These are phyloP conservation scores for Psidium guajava DNA, from an alignment of 345 rosid genomes.

Conservation along the genomic window DNA sequence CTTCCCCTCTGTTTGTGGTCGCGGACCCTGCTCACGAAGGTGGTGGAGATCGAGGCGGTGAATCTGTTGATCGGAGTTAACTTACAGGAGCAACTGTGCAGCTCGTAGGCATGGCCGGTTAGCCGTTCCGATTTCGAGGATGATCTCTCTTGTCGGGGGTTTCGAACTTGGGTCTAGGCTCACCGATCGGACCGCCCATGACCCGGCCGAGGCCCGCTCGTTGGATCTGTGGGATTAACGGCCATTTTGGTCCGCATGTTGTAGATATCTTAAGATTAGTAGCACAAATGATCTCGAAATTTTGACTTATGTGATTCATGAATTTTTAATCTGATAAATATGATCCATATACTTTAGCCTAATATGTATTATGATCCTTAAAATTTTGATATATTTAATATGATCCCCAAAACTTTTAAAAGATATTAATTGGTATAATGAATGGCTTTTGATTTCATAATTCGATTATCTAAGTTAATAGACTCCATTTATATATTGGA, in stretches of 20 bases:
- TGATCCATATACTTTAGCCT: too few species aligned
- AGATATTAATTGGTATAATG: too few species aligned
- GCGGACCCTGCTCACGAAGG: background rate
- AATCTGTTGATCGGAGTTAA: background rate
- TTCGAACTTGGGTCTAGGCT: background rate
- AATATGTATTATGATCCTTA: too few species aligned
- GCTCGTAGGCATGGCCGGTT: background rate
- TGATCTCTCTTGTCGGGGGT: background rate
- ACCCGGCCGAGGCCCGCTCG: background rate
- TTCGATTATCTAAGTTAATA: background rate
- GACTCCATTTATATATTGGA: background rate
- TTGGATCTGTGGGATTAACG: background rate
- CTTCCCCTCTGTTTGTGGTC: background rate
- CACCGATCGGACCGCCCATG: background rate
- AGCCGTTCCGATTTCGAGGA: background rate
- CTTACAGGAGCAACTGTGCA: background rate
- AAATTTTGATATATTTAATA: too few species aligned
- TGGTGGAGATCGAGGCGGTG: background rate
- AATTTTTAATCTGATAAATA: too few species aligned
- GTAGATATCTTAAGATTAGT: too few species aligned
- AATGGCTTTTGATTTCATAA: too few species aligned
- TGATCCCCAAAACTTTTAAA: too few species aligned
- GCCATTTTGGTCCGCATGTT: background rate
- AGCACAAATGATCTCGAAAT: rapidly evolving
- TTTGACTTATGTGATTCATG: rapidly evolving